A percentile compares a stretch with the other conserved stretches of the same genome.
Evolutionary conservation across 1,284 basidiomycete genomes (phyloP).

Genomic region (Pseudozyma hubeiensis): DNA sequence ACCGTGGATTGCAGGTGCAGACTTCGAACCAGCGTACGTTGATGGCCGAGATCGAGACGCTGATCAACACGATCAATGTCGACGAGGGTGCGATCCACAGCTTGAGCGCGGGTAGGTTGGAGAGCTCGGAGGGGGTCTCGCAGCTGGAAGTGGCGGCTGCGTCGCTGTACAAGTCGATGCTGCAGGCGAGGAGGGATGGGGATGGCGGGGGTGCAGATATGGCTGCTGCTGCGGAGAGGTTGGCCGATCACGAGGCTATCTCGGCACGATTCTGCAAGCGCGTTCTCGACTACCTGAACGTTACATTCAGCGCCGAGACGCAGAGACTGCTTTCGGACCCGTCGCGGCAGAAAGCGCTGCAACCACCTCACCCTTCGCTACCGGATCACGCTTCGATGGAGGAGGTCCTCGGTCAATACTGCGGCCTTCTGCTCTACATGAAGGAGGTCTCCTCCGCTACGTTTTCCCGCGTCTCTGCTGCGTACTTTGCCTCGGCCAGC

Average conservation of each 20-base stretch:
- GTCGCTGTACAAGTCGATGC: conserved; percentile 92
- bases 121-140: conserved; percentile 78
- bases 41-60: conserved; percentile 60
- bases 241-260: conserved; percentile 87
- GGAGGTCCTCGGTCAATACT: conserved; percentile 84
- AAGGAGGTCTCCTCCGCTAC: conserved; percentile 79
- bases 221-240: conserved; percentile 84
- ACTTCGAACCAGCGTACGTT: conserved; percentile 88
- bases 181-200: conserved; percentile 82
- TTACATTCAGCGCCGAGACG: conserved; percentile 78
- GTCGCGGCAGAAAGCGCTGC: conserved; percentile 31
- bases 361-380: conserved; percentile 54
- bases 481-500: conserved; percentile 57
- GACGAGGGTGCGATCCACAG: conserved; percentile 79
- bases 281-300: conserved; percentile 85
- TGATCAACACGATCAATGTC: conserved; percentile 91
- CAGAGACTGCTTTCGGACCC: conserved; percentile 53
- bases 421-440: conserved; percentile 89
- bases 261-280: conserved; percentile 92
- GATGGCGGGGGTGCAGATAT: conserved; percentile 75
- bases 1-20: conserved; percentile 95
- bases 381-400: conserved; percentile 73
- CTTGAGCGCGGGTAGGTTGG: conserved; percentile 86
- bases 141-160: conserved; percentile 83
- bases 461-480: conserved; percentile 58